A percentile compares a stretch with the other conserved stretches of the same genome.
phyloP scores from a whole-genome alignment of 2,329 filamentous ascomycete species.

The Alternaria longipes region DNA sequence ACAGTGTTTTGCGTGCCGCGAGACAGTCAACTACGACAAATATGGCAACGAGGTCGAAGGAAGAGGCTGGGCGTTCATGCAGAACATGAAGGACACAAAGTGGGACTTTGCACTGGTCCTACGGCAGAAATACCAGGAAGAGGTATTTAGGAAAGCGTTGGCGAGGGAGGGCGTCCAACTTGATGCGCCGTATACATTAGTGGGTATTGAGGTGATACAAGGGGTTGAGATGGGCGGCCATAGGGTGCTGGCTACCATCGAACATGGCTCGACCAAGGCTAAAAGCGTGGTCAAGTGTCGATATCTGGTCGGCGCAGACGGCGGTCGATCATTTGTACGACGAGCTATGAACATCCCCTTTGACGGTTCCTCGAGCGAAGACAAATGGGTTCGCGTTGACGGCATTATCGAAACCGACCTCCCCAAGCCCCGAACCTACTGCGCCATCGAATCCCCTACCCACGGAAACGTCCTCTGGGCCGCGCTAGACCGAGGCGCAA shows the following conservation, averaged over 20 bases:
- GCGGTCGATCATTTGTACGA: slow-evolving; percentile 61
- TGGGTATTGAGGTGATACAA: slow-evolving; percentile 52
- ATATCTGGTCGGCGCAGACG: slow-evolving; percentile 63
- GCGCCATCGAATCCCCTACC: slow-evolving; percentile 61
- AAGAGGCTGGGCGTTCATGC: slow-evolving; percentile 63
- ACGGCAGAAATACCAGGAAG: slow-evolving; percentile 65
- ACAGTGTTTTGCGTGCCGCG: slow-evolving; percentile 62
- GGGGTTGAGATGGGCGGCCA: slow-evolving; percentile 29
- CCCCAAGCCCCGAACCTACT: slow-evolving; percentile 58
- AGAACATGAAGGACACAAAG: slow-evolving; percentile 61
- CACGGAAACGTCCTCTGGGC: slow-evolving; percentile 67
- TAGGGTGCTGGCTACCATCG: background rate
- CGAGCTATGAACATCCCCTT: slow-evolving; percentile 59
- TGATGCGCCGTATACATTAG: slow-evolving; percentile 50
- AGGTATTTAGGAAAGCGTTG: slow-evolving; percentile 59
- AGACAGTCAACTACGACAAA: slow-evolving; percentile 59
- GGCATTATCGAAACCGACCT: slow-evolving; percentile 60
- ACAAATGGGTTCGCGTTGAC: slow-evolving; percentile 65
- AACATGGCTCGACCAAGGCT: slow-evolving; percentile 22
- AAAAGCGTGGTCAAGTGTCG: slow-evolving; percentile 51
- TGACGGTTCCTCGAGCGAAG: slow-evolving; percentile 59
- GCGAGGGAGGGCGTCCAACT: slow-evolving; percentile 50
- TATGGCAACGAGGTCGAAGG: slow-evolving; percentile 57
- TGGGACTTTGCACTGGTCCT: slow-evolving; percentile 65
- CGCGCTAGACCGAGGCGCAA: slow-evolving; percentile 62